Base-by-base conservation (phyloP, 1,284 basidiomycete species). In the Tilletia setariae region DNA sequence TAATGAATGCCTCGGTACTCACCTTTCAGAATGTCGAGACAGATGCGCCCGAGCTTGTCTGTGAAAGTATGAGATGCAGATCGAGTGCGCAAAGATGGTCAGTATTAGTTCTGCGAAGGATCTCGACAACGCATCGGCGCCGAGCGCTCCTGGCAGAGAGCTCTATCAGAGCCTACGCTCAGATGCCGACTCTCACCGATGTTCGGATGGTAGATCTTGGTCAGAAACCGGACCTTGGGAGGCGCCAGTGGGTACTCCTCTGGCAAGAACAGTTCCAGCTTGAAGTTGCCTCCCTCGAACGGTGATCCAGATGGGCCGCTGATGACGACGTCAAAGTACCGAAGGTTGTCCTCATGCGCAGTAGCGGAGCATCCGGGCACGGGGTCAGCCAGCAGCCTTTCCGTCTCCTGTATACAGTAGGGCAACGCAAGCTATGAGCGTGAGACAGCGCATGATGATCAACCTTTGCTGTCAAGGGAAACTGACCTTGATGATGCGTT, bases 171-270 rank as follows among this genome's bases (percentile, higher is more conserved):
- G 21, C 35, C 35, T 49, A 16, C 19, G 4, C 46, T 23, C 6
- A 49, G 19, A 49, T n/a, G 16, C 46, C 16, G 28, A 53, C 19
- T 79, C 84, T 79, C 80, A 95, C 94, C 94, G 84, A 99, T 99
- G 85, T 99, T 99, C 44, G 96, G 96, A 85, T 99, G 96, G 86
- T 99, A 98, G 86, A 98, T 96, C 90, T 96, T 96, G 72, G 95
- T 98, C 76, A 98, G 85, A 86, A 98, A 99, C 73, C 96, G 89
- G 68, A 99, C 96, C 85, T 98, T 98, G 40, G 96, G 96, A 0
- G 96, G 94, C 65, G 91, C 91, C 95, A 99, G 98, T 1, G 95
- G 95, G 84, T 99, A 99, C 83, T 98, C 95, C 84, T 98, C 95
- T 1, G 96, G 94, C 56, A 99, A 86, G 86, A 98, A 99, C 61